These are phyloP conservation scores for Mycena olivaceomarginata DNA, from an alignment of 768 basidiomycete genomes.

Conservation along the genomic window DNA sequence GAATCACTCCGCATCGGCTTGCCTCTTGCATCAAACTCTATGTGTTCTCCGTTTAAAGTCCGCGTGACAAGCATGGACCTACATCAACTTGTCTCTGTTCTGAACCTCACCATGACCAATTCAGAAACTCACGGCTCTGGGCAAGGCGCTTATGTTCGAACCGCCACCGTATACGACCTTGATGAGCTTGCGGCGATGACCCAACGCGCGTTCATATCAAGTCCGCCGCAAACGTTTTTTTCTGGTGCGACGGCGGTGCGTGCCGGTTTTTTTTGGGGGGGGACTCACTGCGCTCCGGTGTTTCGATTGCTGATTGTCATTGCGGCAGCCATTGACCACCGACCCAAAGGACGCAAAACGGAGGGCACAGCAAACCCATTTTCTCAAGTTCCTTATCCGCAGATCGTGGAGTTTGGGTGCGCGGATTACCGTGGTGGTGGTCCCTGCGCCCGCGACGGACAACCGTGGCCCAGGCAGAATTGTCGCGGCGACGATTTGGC, in stretches of 20 bases:
- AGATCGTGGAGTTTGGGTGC: slow-evolving; percentile 22
- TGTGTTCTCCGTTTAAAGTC: too few species aligned
- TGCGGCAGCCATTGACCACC: slow-evolving; percentile 4
- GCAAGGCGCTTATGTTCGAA: not conserved
- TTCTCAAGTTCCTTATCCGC: slow-evolving; percentile 22
- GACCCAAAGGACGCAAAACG: slow-evolving; percentile 2
- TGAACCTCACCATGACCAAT: too few species aligned
- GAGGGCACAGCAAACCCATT: not conserved
- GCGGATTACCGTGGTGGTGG: not conserved
- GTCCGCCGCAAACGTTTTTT: slow-evolving; percentile 7
- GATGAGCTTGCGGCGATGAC: slow-evolving; percentile 8
- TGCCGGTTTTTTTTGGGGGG: not conserved
- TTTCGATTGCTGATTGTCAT: not conserved
- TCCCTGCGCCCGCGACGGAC: too few species aligned
- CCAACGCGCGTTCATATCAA: slow-evolving; percentile 15
- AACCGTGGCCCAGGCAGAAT: slow-evolving; percentile 7
- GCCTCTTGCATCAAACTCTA: too few species aligned
- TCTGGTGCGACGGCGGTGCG: slow-evolving; percentile 1
- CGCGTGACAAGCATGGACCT: too few species aligned
- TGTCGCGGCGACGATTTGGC: slow-evolving; percentile 11
- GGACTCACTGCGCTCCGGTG: too few species aligned
- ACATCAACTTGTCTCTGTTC: too few species aligned
- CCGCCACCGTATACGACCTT: not conserved
- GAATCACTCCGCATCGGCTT: too few species aligned
- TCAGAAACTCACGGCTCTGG: too few species aligned